Conservation (phyloP, 345 rosid genomes). For the Kernera saxatilis region DNA sequence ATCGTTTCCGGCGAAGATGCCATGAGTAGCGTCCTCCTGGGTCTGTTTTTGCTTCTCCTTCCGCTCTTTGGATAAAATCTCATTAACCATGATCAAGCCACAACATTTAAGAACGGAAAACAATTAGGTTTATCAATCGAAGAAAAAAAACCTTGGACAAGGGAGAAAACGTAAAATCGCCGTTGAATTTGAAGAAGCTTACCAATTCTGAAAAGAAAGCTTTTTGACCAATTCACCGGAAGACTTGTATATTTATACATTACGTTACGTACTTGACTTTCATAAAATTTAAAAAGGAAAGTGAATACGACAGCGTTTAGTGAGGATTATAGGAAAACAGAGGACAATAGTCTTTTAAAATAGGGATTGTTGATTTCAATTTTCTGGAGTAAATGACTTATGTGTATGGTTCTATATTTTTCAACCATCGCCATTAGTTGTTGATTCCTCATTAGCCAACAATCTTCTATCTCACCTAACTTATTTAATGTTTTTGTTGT, state of each 20-base stretch:
- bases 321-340: not conserved
- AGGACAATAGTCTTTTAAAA: not conserved
- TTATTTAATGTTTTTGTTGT: no score
- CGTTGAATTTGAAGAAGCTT: not conserved
- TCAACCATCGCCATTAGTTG: not conserved
- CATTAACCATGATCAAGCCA: conserved; percentile 28
- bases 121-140: not conserved
- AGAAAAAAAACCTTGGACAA: not conserved
- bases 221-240: not conserved
- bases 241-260: not conserved
- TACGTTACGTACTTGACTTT: no score
- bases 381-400: not conserved
- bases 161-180: not conserved
- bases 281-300: no score
- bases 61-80: conserved; percentile 42
- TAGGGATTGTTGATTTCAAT: not conserved
- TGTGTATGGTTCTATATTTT: not conserved
- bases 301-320: not conserved
- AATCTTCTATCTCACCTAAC: not conserved
- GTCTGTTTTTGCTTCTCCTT: conserved; percentile 55
- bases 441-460: not conserved
- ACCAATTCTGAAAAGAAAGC: not conserved
- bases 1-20: conserved; percentile 44
- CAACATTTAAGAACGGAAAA: not conserved
- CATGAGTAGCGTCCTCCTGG: conserved; percentile 53